Base-by-base conservation (phyloP, 257 asterid species). In the Solanum dulcamara region DNA sequence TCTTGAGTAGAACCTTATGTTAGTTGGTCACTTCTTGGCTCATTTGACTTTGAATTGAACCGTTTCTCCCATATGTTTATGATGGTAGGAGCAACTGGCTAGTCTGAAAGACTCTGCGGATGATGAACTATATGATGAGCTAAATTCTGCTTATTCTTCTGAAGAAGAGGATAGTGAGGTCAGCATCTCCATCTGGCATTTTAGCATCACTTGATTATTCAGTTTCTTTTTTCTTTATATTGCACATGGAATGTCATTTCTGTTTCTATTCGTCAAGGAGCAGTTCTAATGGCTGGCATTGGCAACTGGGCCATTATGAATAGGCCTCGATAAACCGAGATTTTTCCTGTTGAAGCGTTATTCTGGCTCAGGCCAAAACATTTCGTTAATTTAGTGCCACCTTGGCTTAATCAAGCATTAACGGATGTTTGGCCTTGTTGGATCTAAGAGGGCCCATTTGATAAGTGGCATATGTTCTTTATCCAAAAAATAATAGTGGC, bases 111-210 rank as follows among this genome's bases (percentile, higher is more conserved):
- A 93, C 48, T 85, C 40, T 18, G 95, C 94, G 7, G 93, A 95
- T 32, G 93, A 86, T 81, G 94, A 89, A 80, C 93, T 95, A 85
- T 97, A 97, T 85, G 86, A 89, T 71, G 89, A 91, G 87, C 87
- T 97, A 85, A 94, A 94, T 80, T 88, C 91, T 59, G 92, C 96
- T 83, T 95, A 97, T 84, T 84, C 90, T 59, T 66, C 93, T 40
- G 98, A 93, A 86, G 97, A 95, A 5, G 98, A 94, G 81, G 94
- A 93, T 84, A 93, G 91, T 51, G 98, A 95, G 98, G 99, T 95
- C 85, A 80, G 53, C 14, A 37, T 83, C 81, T 64, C 72, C 83
- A 68, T 18, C 18, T 28, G 62, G 64, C 28, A 10, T 28, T 77
- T 77, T 48, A 28, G 40, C 3, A 28, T 51, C 42, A 28, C 42